phyloP scores from a whole-genome alignment of 169 alveolate genomes.

The Ichthyophthirius multifiliis region DNA sequence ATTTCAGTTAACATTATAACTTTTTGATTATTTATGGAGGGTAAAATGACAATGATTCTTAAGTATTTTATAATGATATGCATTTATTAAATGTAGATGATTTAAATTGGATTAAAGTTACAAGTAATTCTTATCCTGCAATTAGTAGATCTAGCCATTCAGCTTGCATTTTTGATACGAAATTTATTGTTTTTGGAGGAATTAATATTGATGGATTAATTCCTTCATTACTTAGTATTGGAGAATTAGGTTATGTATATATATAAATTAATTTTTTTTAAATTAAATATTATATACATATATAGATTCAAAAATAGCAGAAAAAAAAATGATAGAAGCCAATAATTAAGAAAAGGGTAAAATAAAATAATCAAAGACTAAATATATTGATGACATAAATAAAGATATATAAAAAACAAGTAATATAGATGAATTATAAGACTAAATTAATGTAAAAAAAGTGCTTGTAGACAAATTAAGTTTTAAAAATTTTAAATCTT shows the following conservation, averaged over 20 bases:
- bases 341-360: not conserved
- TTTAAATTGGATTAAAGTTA: not conserved
- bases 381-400: not conserved
- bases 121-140: not conserved
- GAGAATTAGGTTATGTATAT: not conserved
- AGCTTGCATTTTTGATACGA: not conserved
- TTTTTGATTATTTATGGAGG: not conserved
- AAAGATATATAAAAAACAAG: not conserved
- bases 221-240: not conserved
- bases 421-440: not conserved
- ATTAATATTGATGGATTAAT: not conserved
- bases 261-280: not conserved
- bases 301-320: not conserved
- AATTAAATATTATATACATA: not conserved
- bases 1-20: not conserved
- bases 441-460: not conserved
- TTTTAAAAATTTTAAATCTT: not conserved
- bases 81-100: not conserved
- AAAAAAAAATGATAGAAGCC: not conserved
- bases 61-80: not conserved
- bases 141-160: not conserved
- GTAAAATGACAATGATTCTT: not conserved
- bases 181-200: constrained; percentile 2
- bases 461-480: not conserved
- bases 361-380: not conserved